phyloP scores from a whole-genome alignment of 176 grass and related monocot genomes.

The Saccharum spontaneum region DNA sequence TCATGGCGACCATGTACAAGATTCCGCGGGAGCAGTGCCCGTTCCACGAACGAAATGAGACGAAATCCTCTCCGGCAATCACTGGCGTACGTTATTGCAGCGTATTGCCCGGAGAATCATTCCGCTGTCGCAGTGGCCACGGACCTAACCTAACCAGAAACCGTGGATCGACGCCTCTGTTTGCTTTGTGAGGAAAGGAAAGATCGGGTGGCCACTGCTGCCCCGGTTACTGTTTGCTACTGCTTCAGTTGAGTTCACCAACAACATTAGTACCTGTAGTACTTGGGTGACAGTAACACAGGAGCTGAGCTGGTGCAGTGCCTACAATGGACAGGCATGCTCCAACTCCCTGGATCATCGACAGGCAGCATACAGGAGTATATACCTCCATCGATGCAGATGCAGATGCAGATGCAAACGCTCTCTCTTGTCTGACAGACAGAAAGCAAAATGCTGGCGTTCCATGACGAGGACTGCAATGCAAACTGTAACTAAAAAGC shows the following conservation, averaged over 20 bases:
- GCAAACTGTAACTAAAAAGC: background rate
- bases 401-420: background rate
- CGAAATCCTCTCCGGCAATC: conserved; percentile 1
- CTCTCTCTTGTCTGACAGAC: background rate
- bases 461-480: background rate
- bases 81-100: conserved; percentile 14
- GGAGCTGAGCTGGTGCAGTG: conserved; percentile 1
- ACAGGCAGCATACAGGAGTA: background rate
- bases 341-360: background rate
- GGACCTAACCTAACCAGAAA: background rate
- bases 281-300: conserved; percentile 11
- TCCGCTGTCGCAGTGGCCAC: conserved; percentile 25
- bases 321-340: background rate
- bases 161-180: background rate
- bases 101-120: conserved; percentile 23
- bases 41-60: background rate
- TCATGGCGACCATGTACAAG: conserved; percentile 26
- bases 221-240: background rate
- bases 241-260: conserved; percentile 1
- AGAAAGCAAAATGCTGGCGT: background rate
- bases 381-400: background rate
- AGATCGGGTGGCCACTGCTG: background rate
- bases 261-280: background rate
- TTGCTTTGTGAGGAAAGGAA: no score
- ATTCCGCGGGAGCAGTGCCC: conserved; percentile 11